Evolutionary conservation across 2,329 filamentous ascomycete species (phyloP).

Genomic region (Pseudodiploospora longispora): DNA sequence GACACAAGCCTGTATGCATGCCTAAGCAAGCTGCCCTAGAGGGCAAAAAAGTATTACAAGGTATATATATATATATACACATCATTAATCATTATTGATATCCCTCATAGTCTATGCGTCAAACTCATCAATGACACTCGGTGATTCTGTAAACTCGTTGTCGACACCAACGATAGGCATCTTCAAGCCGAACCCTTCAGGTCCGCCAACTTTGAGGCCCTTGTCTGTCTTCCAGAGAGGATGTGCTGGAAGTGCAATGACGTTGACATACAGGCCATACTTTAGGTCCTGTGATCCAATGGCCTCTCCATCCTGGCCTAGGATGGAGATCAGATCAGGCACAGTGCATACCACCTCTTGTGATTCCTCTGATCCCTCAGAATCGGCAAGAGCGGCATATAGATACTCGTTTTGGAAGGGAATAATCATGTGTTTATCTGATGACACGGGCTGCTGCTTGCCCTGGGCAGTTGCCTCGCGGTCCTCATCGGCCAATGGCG

Average conservation of each 20-base stretch:
- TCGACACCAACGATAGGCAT: conserved; percentile 21
- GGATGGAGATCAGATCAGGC: conserved; percentile 28
- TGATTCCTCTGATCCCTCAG: conserved; percentile 19
- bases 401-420: conserved; percentile 36
- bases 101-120: not conserved
- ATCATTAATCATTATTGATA: too few relatives aligned
- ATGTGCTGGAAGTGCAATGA: conserved; percentile 41
- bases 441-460: conserved; percentile 8
- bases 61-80: too few relatives aligned
- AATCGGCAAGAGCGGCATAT: conserved; percentile 26
- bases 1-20: not conserved
- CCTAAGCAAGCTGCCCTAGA: not conserved
- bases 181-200: conserved; percentile 24
- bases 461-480: conserved; percentile 13
- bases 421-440: conserved; percentile 26
- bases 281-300: conserved; percentile 42
- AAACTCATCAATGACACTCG: conserved; percentile 34
- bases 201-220: conserved; percentile 26
- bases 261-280: conserved; percentile 42
- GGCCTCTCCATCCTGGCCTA: conserved; percentile 37
- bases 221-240: conserved; percentile 38
- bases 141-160: conserved; percentile 34
- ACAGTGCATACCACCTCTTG: conserved; percentile 27
- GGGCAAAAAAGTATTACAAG: too few relatives aligned
- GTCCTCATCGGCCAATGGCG: conserved; percentile 23